phyloP scores from a whole-genome alignment of 2,329 filamentous ascomycete species.

The Fusarium musae region DNA sequence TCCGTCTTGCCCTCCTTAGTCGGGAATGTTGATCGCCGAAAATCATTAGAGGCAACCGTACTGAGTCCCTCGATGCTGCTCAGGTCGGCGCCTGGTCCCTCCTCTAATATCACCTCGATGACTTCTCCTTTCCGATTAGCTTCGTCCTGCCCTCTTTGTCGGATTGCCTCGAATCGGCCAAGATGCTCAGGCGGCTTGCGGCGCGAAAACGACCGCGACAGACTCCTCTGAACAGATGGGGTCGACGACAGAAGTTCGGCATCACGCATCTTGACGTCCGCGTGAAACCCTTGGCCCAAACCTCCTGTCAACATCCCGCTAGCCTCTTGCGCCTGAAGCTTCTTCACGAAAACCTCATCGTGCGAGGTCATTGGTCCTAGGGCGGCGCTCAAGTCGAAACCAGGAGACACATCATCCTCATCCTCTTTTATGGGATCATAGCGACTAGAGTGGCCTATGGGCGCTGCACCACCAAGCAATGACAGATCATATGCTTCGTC shows the following conservation, averaged over 20 bases:
- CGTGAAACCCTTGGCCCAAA: conserved; percentile 63
- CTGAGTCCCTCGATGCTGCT: conserved; percentile 61
- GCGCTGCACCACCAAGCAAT: conserved; percentile 54
- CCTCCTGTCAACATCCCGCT: conserved; percentile 68
- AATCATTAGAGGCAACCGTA: conserved; percentile 43
- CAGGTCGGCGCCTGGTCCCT: conserved; percentile 59
- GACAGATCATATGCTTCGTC: conserved; percentile 58
- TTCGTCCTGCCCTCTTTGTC: conserved; percentile 64
- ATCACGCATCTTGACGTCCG: conserved; percentile 59
- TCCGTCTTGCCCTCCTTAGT: conserved; percentile 54
- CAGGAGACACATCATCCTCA: conserved; percentile 48
- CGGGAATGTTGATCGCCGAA: conserved; percentile 53
- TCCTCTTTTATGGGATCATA: conserved; percentile 46
- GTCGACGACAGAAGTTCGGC: conserved; percentile 59
- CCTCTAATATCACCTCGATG: conserved; percentile 66
- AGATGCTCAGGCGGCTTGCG: conserved; percentile 40
- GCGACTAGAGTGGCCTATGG: conserved; percentile 51
- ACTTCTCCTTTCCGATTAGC: conserved; percentile 70
- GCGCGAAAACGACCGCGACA: conserved; percentile 57
- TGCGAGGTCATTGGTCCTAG: conserved; percentile 58
- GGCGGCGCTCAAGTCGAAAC: conserved; percentile 59
- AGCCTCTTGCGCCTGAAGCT: conserved; percentile 64
- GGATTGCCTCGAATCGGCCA: conserved; percentile 56
- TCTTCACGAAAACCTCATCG: conserved; percentile 57
- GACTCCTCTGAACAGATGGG: conserved; percentile 47